These are phyloP conservation scores for Rickenella mellea DNA, from an alignment of 768 basidiomycete genomes.

Conservation along the genomic window DNA sequence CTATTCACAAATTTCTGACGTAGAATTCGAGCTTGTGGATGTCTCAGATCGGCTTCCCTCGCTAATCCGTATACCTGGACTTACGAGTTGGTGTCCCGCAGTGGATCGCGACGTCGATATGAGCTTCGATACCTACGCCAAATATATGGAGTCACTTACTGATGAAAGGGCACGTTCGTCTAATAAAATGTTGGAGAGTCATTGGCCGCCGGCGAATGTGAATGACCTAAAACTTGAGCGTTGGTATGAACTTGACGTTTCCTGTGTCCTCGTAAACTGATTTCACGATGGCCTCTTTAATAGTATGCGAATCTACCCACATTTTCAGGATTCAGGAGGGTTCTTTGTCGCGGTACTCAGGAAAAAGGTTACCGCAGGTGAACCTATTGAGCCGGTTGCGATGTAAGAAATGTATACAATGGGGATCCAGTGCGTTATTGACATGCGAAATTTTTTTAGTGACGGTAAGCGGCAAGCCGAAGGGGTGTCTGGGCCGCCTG, in stretches of 20 bases:
- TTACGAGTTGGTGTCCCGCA: slow-evolving; percentile 72
- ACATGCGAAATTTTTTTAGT: background rate
- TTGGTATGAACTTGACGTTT: slow-evolving; percentile 68
- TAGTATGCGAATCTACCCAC: slow-evolving; percentile 87
- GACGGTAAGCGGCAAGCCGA: background rate
- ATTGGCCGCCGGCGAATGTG: slow-evolving; percentile 74
- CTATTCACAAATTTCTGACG: background rate
- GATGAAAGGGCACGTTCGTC: slow-evolving; percentile 36
- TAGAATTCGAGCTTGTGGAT: slow-evolving; percentile 75
- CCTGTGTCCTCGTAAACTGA: no score
- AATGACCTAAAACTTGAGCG: slow-evolving; percentile 52
- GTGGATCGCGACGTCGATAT: slow-evolving; percentile 42
- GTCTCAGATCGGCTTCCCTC: slow-evolving; percentile 61
- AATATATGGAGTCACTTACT: slow-evolving; percentile 41
- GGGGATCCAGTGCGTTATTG: background rate
- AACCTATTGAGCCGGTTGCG: background rate
- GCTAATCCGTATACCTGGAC: slow-evolving; percentile 68
- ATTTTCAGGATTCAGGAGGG: slow-evolving; percentile 92
- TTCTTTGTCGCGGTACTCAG: slow-evolving; percentile 93
- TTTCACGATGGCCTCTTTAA: background rate
- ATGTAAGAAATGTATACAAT: background rate
- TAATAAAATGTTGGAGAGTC: slow-evolving; percentile 56
- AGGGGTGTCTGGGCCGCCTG: background rate
- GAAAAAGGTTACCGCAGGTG: slow-evolving; percentile 17
- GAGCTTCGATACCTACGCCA: slow-evolving; percentile 50